Conservation (phyloP, 2,329 filamentous ascomycete genomes). For the Ophiocordyceps sinensis region DNA sequence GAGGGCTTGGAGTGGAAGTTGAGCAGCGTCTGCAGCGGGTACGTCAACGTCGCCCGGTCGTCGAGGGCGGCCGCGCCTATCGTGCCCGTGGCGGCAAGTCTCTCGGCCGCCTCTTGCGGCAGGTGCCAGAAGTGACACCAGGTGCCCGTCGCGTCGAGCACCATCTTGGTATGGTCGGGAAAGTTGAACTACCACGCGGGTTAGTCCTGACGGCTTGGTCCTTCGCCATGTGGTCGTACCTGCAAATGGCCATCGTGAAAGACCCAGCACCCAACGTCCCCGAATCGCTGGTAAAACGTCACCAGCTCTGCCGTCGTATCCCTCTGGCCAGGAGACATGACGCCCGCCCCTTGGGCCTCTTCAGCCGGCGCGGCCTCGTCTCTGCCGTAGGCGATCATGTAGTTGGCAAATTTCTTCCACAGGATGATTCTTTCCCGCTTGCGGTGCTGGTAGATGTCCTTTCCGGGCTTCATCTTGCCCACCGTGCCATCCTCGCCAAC, state of each 20-base stretch:
- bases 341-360: conserved; percentile 25
- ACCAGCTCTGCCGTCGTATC: conserved; percentile 42
- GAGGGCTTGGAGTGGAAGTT: conserved; percentile 44
- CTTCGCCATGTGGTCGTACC: conserved; percentile 22
- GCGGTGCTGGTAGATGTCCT: conserved; percentile 48
- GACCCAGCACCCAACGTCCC: conserved; percentile 69
- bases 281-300: conserved; percentile 69
- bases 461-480: conserved; percentile 47
- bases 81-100: conserved; percentile 49
- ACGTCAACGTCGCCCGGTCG: conserved; percentile 55
- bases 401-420: conserved; percentile 63
- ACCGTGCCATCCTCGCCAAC: conserved; percentile 42
- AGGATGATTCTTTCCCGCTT: conserved; percentile 52
- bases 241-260: conserved; percentile 70
- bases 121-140: conserved; percentile 70
- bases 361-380: conserved; percentile 45
- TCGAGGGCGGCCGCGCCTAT: conserved; percentile 57
- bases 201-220: not conserved
- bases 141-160: conserved; percentile 58
- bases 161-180: conserved; percentile 75
- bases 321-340: conserved; percentile 22
- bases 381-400: conserved; percentile 59
- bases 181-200: conserved; percentile 58
- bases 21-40: conserved; percentile 57
- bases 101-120: conserved; percentile 52